Conservation (phyloP, 2,329 filamentous ascomycete genomes). For the Gaeumannomyces sp. region DNA sequence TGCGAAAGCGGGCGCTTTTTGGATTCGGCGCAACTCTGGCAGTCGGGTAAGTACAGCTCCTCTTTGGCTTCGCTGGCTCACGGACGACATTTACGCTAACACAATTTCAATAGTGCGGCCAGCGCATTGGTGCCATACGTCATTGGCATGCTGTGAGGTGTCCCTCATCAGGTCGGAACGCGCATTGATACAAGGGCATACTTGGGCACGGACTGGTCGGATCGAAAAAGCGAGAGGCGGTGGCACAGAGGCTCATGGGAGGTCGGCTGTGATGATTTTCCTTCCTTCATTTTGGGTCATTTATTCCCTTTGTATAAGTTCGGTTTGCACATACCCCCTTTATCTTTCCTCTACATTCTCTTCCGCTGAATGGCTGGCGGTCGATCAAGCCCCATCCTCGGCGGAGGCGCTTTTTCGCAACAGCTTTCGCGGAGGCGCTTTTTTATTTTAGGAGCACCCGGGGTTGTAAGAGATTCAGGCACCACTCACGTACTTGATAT, state of each 20-base stretch:
- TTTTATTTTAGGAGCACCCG: not conserved
- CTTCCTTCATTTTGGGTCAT: not conserved
- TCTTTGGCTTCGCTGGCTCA: not conserved
- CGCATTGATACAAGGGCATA: not conserved
- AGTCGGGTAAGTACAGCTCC: conserved; percentile 66
- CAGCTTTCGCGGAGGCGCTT: not conserved
- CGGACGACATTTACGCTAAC: conserved; percentile 7
- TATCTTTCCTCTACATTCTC: not conserved
- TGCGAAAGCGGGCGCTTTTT: conserved; percentile 77
- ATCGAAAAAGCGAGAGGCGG: not conserved
- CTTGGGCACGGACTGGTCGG: not conserved
- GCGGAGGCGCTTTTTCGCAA: not conserved
- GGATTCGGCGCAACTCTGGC: conserved; percentile 83
- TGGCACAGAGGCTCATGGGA: not conserved
- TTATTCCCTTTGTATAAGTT: conserved; percentile 3
- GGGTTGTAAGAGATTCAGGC: not conserved
- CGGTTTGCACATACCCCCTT: conserved; percentile 8
- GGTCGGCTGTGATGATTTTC: not conserved
- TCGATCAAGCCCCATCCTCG: too few species aligned
- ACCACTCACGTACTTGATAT: not conserved
- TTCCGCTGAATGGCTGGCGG: not conserved
- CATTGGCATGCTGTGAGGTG: conserved; percentile 19
- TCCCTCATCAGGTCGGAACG: not conserved
- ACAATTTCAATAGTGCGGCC: conserved; percentile 4
- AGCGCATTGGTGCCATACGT: conserved; percentile 23